phyloP scores from a whole-genome alignment of 306 rosid species.

The Amphicarpaea edgeworthii region DNA sequence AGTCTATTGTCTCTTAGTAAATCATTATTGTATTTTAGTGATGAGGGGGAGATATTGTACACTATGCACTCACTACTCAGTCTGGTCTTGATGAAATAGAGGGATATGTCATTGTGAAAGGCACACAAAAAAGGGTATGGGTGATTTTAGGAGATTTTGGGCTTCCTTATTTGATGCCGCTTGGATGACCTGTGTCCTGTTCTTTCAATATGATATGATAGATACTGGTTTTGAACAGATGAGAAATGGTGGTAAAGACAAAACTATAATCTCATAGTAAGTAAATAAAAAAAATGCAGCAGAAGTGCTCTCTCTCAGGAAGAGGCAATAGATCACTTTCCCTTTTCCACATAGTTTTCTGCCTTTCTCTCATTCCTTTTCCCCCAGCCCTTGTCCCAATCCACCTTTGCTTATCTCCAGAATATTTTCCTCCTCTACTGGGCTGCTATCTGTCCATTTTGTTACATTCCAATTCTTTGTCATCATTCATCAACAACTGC shows the following conservation, averaged over 20 bases:
- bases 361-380: background rate
- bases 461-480: background rate
- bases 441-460: background rate
- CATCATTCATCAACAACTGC: background rate
- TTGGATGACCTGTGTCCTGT: background rate
- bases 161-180: background rate
- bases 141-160: conserved; percentile 17
- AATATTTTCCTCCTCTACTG: no score
- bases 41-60: background rate
- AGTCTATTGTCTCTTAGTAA: conserved; percentile 1
- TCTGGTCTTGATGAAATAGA: conserved; percentile 2
- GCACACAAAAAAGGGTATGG: background rate
- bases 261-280: background rate
- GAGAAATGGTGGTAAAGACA: background rate
- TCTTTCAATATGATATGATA: conserved; percentile 15
- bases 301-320: background rate
- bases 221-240: background rate
- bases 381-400: background rate
- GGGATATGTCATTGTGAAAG: background rate
- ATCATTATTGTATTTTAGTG: conserved; percentile 4
- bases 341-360: background rate
- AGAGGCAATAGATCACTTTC: background rate
- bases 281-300: background rate
- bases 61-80: background rate
- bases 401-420: no score